Base-by-base conservation (phyloP, 768 basidiomycete species). In the Strobilomyces echinocephalus region DNA sequence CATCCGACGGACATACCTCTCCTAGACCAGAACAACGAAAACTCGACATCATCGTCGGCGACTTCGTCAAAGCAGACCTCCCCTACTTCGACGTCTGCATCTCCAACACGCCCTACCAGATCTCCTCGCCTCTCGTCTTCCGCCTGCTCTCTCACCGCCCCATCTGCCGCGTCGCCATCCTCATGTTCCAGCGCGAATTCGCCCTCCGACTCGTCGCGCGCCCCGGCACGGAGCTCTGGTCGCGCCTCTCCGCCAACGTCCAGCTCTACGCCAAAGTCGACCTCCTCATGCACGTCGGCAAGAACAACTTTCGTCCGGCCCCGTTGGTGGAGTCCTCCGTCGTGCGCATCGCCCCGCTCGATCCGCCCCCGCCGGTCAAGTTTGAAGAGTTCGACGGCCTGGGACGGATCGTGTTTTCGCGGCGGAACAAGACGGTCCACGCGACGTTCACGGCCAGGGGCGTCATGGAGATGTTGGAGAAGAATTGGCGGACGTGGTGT, bases 141-240 rank as follows among this genome's bases (percentile, higher is more conserved):
- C 90, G 91, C 55, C 82, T 99, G 33, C 84, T 98, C 46, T 98
- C 97, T 3, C 94, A 97, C 63, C 88, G 97, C 2, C 97, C 97
- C 0, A 76, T 97, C 41, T 92, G 90, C 68, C 91, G 95, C 24
- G 83, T 89, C 53, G 91, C 93, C 33, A 92, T 99, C 57, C 88
- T 99, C 74, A 99, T 99, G 97, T 99, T 99, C 76, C 97, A 99
- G 73, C 88, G 94, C 52, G 97, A 99, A 72, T 99, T 99, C 64
- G 97, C 97, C 0, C 77, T 95, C 56, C 87, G 97, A 2, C 81
- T 99, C 11, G 84, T 90, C 39, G 95, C 95, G 4, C 77, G 81
- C 21, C 93, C 97, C 0, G 85, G 85, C 8, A 85, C 90, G 4
- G 75, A 82, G 6, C 74, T 95, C 6, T 99, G 97, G 97, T 97